Base-by-base conservation (phyloP, 768 basidiomycete species). In the Imleria badia region DNA sequence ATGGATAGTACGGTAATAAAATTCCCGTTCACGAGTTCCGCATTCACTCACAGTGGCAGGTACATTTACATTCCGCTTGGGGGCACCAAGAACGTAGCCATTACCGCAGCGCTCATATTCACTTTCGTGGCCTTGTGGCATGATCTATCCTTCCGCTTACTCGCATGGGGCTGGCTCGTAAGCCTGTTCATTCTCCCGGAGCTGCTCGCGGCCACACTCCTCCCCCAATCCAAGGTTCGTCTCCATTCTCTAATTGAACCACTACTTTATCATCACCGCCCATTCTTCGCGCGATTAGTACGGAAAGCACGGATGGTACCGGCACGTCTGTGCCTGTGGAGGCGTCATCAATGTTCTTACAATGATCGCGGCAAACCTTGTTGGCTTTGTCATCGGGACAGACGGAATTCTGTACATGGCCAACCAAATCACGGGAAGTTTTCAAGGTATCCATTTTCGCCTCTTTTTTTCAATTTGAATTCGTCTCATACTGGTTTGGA, bases 41-140 rank as follows among this genome's bases (percentile, higher is more conserved):
- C 20, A 22, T 51, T 48, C 41, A 30, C 54, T 51, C 9, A 52
- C 46, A n/a, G 10, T 17, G 30, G 43, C 43, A 97, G 94, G 51
- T 98, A 98, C 66, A 91, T 98, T 52, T 98, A 98, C 71, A 76
- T 98, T 15, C 96, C 97, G 0, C 75, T 98, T 15, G 96, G 94
- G 15, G 97, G 95, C 3, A 68, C 80, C 6, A 71, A 75, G 40
- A 78, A 79, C 44, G 67, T 75, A 3, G 62, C 86, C 7, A 45
- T 88, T 22, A 87, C 95, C 39, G 90, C 84, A 0, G 57, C 86
- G 11, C 72, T 96, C 38, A 83, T 96, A 19, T 98, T 98, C 77
- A 89, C 96, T 1, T 98, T 99, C 64, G 95, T 98, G 22, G 96
- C 97, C 0, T 74, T 99, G 19, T 99, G 96, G 96, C 97, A 99